Base-by-base conservation (phyloP, 352 stramenopile species). In the Globisporangium viniferum region DNA sequence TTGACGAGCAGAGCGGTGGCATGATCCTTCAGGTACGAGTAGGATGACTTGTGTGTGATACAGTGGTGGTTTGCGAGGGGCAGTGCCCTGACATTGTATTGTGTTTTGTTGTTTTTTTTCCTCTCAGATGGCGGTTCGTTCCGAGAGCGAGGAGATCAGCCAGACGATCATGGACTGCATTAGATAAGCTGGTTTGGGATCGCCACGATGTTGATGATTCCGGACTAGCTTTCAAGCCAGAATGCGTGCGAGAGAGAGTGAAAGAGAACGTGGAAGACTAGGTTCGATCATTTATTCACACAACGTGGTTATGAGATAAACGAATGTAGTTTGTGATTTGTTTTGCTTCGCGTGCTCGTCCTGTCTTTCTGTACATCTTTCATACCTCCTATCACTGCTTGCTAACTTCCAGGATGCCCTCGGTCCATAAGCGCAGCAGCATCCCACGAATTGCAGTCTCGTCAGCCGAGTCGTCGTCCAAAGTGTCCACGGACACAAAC, bases 121-220 rank as follows among this genome's bases (percentile, higher is more conserved):
- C 22, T 51, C 15, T 22, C 44, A 99, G 89, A 99, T 99, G 85
- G 97, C 95, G 20, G 96, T 99, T 29, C 86, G 97, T 71, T 98
- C 93, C 72, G 93, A 99, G 72, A 89, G 94, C 71, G 86, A 94
- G 49, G 82, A 96, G 73, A 89, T 99, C 39, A 98, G 93, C 68
- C 87, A 97, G 73, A 98, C 97, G 73, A 97, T 99, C 48, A 94
- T 98, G 71, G 96, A 99, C 71, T 99, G 97, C 82, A 99, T 99
- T 80, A 83, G 88, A 82, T 95, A 92, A 93, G 64, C 68, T 15
- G 12, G 10, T 18, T 31, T 22, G 27, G 27, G 63, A 66, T 58
- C 49, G 10, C 2, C 49, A 18, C 2, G 15, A 5, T 59, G n/a
- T 59, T 20, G 20, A 31, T 35, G 56, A 70, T 48, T 35, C 20